Base-by-base conservation (phyloP, 257 asterid genomes). In the Penstemon eatonii region DNA sequence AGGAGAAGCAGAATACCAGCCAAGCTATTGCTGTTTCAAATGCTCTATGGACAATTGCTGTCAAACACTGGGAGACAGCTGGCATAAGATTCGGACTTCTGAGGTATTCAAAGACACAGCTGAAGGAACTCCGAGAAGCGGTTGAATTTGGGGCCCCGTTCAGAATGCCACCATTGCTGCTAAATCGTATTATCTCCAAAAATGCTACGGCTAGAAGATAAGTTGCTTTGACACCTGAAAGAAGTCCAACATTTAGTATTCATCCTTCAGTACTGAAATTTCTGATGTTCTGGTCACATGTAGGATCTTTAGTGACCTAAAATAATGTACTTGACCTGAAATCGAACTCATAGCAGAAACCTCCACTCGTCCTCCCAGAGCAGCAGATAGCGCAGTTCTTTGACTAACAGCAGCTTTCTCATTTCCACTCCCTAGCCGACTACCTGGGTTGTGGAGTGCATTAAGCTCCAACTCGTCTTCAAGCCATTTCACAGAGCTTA, bases 381-480 rank as follows among this genome's bases (percentile, higher is more conserved):
- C 96, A 82, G 96, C 91, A 76, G 95, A 86, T 65, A 94, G 99
- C 60, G 99, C 99, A 74, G 90, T 76, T 79, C 96, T 87, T 83
- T 94, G 99, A 82, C 72, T 86, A 67, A 81, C 86, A 74, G 96
- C 99, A 78, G 92, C 96, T 82, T 94, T 94, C 79, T 94, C 97
- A 76, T 89, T 94, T 77, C 96, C 97, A 71, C 80, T 89, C 38
- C 96, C 99, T 56, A 89, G 87, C 72, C 87, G 84, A 75, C 97
- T 94, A 76, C 96, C 95, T 58, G 99, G 99, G 83, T 88, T 91
- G 76, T 94, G 99, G 77, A 94, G 98, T 69, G 98, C 96, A 73
- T 91, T 94, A 63, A 94, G 95, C 84, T 94, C 99, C 89, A 94
- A 85, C 88, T 94, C 99, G 86, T 94, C 99, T 81, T 94, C 99